Evolutionary conservation across 495 filamentous ascomycete genomes (phyloP).

Genomic region (Neurospora sp.): DNA sequence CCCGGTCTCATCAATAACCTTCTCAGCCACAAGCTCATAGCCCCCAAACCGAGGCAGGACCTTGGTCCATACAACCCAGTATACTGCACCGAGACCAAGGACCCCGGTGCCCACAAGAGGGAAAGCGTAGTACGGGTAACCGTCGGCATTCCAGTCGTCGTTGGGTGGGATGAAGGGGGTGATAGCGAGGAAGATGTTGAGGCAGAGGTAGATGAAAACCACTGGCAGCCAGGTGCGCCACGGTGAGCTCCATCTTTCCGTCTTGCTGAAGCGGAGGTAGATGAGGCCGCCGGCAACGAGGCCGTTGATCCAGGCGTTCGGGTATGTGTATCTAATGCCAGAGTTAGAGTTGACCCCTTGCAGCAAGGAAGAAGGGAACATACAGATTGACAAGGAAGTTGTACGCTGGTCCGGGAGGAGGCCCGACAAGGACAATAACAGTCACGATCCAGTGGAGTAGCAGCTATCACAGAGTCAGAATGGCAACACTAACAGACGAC

Average conservation of each 20-base stretch:
- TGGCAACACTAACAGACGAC: neutral
- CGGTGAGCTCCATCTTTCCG: constrained; percentile 34
- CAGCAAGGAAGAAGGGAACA: neutral
- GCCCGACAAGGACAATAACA: constrained; percentile 37
- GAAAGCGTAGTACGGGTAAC: constrained; percentile 42
- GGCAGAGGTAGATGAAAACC: constrained; percentile 32
- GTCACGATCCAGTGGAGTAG: constrained; percentile 44
- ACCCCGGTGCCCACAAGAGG: constrained; percentile 41
- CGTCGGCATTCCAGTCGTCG: constrained; percentile 38
- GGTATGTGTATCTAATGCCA: constrained; percentile 33
- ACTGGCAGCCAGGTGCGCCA: constrained; percentile 37
- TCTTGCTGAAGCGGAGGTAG: constrained; percentile 33
- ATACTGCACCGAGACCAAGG: constrained; percentile 35
- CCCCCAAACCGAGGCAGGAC: constrained; percentile 35
- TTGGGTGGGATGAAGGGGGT: constrained; percentile 42
- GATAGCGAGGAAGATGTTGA: constrained; percentile 40
- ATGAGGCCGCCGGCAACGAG: constrained; percentile 40
- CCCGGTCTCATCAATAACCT: constrained; percentile 28
- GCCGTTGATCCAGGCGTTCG: constrained; percentile 42
- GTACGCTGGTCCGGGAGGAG: constrained; percentile 35
- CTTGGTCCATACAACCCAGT: constrained; percentile 41
- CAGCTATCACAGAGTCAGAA: constrained; percentile 12
- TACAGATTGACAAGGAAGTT: constrained; percentile 41
- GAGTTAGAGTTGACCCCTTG: neutral
- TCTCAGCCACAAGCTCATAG: constrained; percentile 33